Conservation (phyloP, 2,329 filamentous ascomycete genomes). For the Aureobasidium namibiae region DNA sequence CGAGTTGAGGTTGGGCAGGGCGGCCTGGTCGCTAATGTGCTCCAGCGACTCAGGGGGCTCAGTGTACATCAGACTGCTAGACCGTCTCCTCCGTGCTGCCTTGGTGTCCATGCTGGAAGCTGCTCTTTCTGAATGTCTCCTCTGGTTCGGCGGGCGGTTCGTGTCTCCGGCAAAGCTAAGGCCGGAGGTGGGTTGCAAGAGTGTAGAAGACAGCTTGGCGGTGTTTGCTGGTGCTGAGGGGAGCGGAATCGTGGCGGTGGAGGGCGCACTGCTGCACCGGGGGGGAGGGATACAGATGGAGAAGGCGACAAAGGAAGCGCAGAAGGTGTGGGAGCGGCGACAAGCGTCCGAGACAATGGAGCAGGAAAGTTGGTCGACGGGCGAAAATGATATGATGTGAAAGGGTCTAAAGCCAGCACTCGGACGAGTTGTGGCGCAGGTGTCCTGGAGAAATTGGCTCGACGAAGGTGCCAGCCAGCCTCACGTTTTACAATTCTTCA, state of each 20-base stretch:
- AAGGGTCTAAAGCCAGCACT: conserved; percentile 6
- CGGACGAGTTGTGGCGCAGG: conserved; percentile 1
- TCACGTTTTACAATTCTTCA: background rate
- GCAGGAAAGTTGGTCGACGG: background rate
- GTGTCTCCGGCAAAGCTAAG: conserved; percentile 81
- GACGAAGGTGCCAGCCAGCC: background rate
- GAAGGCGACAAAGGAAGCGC: background rate
- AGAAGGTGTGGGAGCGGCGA: background rate
- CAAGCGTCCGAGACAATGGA: background rate
- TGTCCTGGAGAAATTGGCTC: background rate
- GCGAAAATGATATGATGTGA: conserved; percentile 8
- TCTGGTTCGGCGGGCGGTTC: conserved; percentile 58
- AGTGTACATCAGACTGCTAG: conserved; percentile 97
- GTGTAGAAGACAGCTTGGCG: conserved; percentile 93
- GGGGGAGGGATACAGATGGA: background rate
- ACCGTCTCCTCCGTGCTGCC: conserved; percentile 64
- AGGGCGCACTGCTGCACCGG: background rate
- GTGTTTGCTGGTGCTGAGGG: conserved; percentile 45
- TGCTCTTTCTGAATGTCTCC: conserved; percentile 43
- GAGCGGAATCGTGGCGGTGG: background rate
- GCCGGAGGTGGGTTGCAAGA: conserved; percentile 60
- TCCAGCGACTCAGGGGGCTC: conserved; percentile 94
- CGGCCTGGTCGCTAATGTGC: conserved; percentile 93
- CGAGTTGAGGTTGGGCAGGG: conserved; percentile 89
- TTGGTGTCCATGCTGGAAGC: conserved; percentile 49